Evolutionary conservation across 2,329 filamentous ascomycete species (phyloP), one percentile per base, ranked within the genome.

Genomic region (Chaetothyriales sp.): DNA sequence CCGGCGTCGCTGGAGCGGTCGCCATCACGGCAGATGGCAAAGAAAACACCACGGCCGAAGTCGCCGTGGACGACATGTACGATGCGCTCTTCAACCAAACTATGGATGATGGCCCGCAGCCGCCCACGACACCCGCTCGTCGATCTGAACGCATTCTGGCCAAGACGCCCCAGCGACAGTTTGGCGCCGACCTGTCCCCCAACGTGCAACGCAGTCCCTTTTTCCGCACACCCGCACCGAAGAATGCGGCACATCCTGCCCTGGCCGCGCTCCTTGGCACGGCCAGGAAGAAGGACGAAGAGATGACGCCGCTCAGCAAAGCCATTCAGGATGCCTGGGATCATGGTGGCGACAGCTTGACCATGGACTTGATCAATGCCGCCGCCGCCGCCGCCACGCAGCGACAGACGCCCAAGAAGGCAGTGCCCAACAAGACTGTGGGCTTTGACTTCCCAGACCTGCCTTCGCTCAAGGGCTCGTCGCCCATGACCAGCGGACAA

Each of bases 1-100:
- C 29, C 18, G 55, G 51, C n/a, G 18, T 47, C 7, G 60, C 59
- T 43, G 61, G 67, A 63, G 54, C 65, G 64, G 52, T 67, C 62
- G 55, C 64, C 67, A 57, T 70, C 66, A 55, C 66, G 66, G 57
- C 61, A 58, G 50, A 67, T 69, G 47, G 77, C 81, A 81, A 82
- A 59, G 79, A 82, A 63, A 82, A 82, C 56, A 67, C 67, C 47
- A 71, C 69, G 10, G 72, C 74, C 5, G 61, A 64, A 8, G 54
- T 65, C n/a, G 40, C 29, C 4, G 44, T 54, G 15, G 65, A 69
- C 40, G 76, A 82, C 55, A 75, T 77, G 37, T 65, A 85, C 5
- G 46, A 47, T 18, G 76, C 80, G 43, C 73, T 77, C 48, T 89
- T 92, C 60, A 81, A 82, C 52, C 75, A 83, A 71, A 62, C 76